Conservation (phyloP, 352 stramenopile genomes). For the Phytophthora pseudosyringae region DNA sequence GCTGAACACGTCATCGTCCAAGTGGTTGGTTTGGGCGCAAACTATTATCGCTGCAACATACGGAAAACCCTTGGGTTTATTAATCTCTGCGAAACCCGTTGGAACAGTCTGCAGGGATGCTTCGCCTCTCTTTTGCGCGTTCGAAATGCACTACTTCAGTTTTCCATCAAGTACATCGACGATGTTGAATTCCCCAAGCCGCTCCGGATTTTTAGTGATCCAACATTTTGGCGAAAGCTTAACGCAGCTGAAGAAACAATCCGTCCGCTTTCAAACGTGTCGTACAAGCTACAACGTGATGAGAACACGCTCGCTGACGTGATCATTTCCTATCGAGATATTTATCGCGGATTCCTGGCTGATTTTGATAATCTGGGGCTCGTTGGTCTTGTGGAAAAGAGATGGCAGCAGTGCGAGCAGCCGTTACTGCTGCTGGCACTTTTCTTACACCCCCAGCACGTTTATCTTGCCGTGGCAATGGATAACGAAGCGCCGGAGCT, state of each 20-base stretch:
- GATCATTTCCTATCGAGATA: neutral
- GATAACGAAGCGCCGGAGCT: neutral
- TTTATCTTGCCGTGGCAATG: slow-evolving; percentile 5
- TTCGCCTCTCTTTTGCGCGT: neutral
- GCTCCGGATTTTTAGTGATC: neutral
- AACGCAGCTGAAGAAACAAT: neutral
- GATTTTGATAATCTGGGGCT: neutral
- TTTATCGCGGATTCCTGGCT: neutral
- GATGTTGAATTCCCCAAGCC: neutral
- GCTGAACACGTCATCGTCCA: neutral
- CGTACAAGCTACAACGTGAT: neutral
- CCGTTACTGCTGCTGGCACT: slow-evolving; percentile 8
- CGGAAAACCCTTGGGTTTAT: neutral
- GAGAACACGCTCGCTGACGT: neutral
- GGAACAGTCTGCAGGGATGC: neutral
- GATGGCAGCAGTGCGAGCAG: slow-evolving; percentile 13
- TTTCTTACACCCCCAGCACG: slow-evolving; percentile 9
- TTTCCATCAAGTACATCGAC: neutral
- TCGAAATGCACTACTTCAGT: neutral
- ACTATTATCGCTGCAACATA: neutral
- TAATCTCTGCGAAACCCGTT: neutral
- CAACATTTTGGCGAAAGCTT: neutral
- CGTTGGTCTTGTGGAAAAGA: slow-evolving; percentile 4
- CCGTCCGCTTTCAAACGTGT: slow-evolving; percentile 5
- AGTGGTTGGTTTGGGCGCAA: neutral